Evolutionary conservation across 345 rosid genomes (phyloP), one percentile per base, ranked within the genome.

Genomic region (Bretschneidera sinensis): DNA sequence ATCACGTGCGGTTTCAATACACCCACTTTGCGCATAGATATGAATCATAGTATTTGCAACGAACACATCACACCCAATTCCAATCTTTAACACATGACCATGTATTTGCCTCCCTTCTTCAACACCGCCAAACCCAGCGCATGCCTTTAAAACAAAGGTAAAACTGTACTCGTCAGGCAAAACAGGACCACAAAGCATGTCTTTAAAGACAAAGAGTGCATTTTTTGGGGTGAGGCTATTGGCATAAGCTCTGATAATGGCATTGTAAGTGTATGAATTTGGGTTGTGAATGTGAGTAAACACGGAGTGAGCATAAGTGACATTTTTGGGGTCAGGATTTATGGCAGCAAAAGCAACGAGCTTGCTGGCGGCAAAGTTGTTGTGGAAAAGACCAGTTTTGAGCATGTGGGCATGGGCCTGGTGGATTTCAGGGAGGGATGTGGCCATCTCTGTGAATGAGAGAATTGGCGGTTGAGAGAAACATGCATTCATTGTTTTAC

Each of bases 391-490:
- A 54, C 84, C 82, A 9, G 79, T 74, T 63, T 74, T 78, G 33
- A 81, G 74, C 73, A 76, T 67, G 51, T 73, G 68, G 45, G 79
- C 86, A 59, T 74, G 83, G 48, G 71, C 72, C 71, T 78, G 86
- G 1, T 69, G 75, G 70, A 81, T 71, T 67, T 81, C 64, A 0
- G 62, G 48, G 11, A 76, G 52, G 69, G 81, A 78, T 51, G 66
- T 64, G 0, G 79, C 70, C 61, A 18, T 67, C 56, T 70, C 76
- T 43, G 74, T 55, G 56, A 70, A 57, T 25, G 72, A 48, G n/a
- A 64, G 55, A 58, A 80, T 69, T 21, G 67, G 62, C 17, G 55
- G 6, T 24, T 65, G 65, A 35, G 49, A 54, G 6, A 55, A 39
- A 55, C 71, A 31, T 49, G 51, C 57, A 67, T 55, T 71, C 77